phyloP scores from a whole-genome alignment of 768 basidiomycete genomes.

The Strobilomyces dryophilus region DNA sequence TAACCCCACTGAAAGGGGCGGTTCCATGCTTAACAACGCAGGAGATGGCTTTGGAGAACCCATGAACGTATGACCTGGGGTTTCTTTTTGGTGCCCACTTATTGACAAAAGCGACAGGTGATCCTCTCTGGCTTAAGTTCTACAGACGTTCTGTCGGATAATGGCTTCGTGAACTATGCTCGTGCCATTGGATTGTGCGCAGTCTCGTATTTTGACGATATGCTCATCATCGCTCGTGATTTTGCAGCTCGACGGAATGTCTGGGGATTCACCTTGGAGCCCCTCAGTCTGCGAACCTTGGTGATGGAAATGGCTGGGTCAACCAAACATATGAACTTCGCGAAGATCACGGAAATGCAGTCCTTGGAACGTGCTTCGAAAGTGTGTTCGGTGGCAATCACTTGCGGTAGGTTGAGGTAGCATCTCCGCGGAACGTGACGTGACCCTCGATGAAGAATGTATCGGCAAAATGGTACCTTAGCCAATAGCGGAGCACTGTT shows the following conservation, averaged over 20 bases:
- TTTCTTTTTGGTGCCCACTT: background rate
- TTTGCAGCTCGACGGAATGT: constrained; percentile 37
- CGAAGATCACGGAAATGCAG: constrained; percentile 35
- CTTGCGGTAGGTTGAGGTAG: constrained; percentile 33
- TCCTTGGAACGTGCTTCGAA: constrained; percentile 41
- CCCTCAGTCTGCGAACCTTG: constrained; percentile 40
- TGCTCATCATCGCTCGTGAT: constrained; percentile 7
- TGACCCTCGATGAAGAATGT: constrained; percentile 33
- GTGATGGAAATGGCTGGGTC: constrained; percentile 43
- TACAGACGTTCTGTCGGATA: constrained; percentile 48
- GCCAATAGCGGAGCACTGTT: constrained; percentile 52
- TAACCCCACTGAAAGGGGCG: constrained; percentile 35
- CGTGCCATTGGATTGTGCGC: constrained; percentile 60
- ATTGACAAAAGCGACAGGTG: constrained; percentile 30
- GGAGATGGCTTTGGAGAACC: constrained; percentile 38
- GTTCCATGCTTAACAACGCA: constrained; percentile 43
- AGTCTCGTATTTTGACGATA: background rate
- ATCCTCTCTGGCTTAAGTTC: constrained; percentile 66
- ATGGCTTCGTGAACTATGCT: constrained; percentile 46
- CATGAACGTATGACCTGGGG: constrained; percentile 33
- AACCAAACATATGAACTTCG: constrained; percentile 43
- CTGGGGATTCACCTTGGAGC: constrained; percentile 32
- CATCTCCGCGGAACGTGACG: background rate
- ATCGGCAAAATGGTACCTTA: constrained; percentile 50
- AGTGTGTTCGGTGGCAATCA: constrained; percentile 43